Evolutionary conservation across 164 flowering plant genomes (phyloP).

Genomic region (Kingdonia uniflora): DNA sequence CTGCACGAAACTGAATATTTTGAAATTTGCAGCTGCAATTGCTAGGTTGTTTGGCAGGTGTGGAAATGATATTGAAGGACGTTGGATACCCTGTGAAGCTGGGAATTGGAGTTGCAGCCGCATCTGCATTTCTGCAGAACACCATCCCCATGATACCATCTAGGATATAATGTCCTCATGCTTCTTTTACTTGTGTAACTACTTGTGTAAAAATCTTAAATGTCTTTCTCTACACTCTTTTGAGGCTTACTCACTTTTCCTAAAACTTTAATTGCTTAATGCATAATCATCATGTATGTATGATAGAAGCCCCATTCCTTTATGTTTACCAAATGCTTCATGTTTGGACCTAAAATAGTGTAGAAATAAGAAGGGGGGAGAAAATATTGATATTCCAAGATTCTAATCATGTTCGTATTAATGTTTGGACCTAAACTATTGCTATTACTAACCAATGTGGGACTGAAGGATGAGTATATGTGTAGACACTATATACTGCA

Average conservation of each 20-base stretch:
- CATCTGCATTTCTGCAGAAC: constrained; percentile 70
- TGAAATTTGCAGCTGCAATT: constrained; percentile 59
- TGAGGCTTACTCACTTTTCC: constrained; percentile 12
- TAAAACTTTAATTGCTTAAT: no score
- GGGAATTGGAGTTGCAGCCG: constrained; percentile 92
- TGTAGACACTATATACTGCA: no score
- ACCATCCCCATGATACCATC: constrained; percentile 70
- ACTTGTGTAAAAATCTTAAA: constrained; percentile 15
- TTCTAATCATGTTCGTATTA: no score
- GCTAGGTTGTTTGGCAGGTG: constrained; percentile 90
- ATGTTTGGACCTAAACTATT: no score
- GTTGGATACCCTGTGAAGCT: constrained; percentile 89
- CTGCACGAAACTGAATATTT: not conserved
- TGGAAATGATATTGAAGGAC: constrained; percentile 93
- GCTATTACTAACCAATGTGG: no score
- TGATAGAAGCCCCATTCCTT: no score
- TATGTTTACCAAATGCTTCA: no score
- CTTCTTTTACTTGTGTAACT: constrained; percentile 14
- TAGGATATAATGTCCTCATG: constrained; percentile 39
- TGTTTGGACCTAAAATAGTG: no score
- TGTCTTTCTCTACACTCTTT: constrained; percentile 16
- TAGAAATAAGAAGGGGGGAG: no score
- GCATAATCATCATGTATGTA: no score
- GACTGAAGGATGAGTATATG: no score
- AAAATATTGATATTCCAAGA: no score